These are phyloP conservation scores for Auriculariales sp. DNA, from an alignment of 768 basidiomycete species.

Conservation along the genomic window DNA sequence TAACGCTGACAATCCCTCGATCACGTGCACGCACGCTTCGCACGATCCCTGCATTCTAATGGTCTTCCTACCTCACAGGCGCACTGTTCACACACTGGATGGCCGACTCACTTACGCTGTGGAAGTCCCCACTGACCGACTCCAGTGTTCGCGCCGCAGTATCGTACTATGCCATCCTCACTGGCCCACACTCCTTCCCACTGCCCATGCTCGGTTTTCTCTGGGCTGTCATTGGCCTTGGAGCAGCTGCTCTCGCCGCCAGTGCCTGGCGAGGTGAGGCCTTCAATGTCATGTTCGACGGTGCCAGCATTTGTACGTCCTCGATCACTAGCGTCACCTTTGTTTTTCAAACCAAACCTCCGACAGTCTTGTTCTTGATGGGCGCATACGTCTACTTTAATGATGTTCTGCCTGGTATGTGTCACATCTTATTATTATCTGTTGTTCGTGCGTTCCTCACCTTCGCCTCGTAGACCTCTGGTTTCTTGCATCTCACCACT, in stretches of 20 bases:
- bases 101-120: conserved; percentile 80
- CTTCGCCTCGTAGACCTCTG: conserved; percentile 1
- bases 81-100: conserved; percentile 83
- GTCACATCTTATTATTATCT: not conserved
- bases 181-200: conserved; percentile 54
- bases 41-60: not conserved
- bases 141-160: conserved; percentile 73
- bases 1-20: too few species aligned
- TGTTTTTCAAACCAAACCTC: not conserved
- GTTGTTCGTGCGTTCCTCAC: not conserved
- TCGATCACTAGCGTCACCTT: not conserved
- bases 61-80: conserved; percentile 26
- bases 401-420: conserved; percentile 69
- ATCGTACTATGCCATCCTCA: conserved; percentile 64
- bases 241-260: conserved; percentile 57
- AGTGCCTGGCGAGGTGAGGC: conserved; percentile 65
- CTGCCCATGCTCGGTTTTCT: conserved; percentile 41
- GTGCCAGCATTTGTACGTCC: conserved; percentile 69
- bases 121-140: conserved; percentile 77
- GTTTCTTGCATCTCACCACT: conserved; percentile 21
- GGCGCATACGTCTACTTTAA: conserved; percentile 60
- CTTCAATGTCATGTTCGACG: conserved; percentile 84
- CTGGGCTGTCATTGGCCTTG: conserved; percentile 38
- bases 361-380: conserved; percentile 57
- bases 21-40: not conserved